A percentile compares a stretch with the other conserved stretches of the same genome.
phyloP scores from a whole-genome alignment of 306 rosid genomes.

The Acacia acuminata region DNA sequence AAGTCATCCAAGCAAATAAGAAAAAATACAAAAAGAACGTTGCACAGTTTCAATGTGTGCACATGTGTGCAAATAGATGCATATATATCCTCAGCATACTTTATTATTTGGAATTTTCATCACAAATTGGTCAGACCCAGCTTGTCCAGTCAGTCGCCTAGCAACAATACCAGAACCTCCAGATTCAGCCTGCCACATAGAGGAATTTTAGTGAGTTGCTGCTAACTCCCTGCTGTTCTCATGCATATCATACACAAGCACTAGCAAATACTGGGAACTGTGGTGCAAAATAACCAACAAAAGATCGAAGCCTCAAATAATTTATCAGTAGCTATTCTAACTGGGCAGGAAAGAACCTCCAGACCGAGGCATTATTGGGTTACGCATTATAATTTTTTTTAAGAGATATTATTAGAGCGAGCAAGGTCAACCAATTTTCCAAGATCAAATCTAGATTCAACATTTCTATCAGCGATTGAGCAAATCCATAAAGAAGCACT shows the following conservation, averaged over 20 bases:
- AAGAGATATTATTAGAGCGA: neutral
- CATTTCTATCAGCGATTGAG: neutral
- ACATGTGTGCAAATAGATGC: neutral
- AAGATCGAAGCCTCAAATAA: neutral
- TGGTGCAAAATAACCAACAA: neutral
- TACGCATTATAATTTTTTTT: too few relatives aligned
- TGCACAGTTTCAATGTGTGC: neutral
- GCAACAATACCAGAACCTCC: constrained; percentile 83
- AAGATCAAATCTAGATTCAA: neutral
- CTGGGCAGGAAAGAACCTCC: neutral
- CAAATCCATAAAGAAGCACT: neutral
- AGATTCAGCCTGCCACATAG: constrained; percentile 75
- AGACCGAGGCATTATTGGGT: neutral
- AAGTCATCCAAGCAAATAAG: neutral
- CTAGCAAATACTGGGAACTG: neutral
- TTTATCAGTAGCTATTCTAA: neutral
- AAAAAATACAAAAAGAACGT: neutral
- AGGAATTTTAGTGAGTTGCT: neutral
- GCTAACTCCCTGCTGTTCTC: neutral
- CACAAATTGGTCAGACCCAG: constrained; percentile 81
- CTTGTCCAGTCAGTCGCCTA: constrained; percentile 65
- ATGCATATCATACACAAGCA: neutral
- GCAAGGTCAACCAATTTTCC: neutral
- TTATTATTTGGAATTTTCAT: constrained; percentile 87
- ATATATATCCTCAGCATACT: constrained; percentile 39